phyloP scores from a whole-genome alignment of 2,329 filamentous ascomycete genomes.

The Colletotrichum limetticola region DNA sequence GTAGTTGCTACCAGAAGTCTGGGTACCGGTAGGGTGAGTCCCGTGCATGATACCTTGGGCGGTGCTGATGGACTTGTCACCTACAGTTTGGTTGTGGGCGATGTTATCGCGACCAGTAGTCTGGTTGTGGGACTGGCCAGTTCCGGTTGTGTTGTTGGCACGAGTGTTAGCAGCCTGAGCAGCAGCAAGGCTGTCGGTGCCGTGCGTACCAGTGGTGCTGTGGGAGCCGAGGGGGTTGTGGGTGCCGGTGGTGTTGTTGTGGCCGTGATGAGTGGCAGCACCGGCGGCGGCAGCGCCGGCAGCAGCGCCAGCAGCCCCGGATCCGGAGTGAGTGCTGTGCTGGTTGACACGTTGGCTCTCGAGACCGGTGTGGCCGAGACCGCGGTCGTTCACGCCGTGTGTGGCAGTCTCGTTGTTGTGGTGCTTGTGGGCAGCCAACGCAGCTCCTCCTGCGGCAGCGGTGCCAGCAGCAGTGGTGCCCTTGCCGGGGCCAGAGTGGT shows the following conservation, averaged over 20 bases:
- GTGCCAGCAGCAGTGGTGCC: background rate
- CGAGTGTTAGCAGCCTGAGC: constrained; percentile 8
- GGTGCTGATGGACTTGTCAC: constrained; percentile 12
- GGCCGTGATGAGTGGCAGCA: background rate
- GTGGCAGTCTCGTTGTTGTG: background rate
- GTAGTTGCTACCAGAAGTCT: background rate
- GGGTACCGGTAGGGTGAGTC: constrained; percentile 9
- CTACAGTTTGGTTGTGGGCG: constrained; percentile 5
- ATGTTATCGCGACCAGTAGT: background rate
- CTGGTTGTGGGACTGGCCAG: background rate
- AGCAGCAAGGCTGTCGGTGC: background rate
- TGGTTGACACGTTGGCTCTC: background rate
- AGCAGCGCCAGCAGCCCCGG: background rate
- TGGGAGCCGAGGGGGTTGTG: background rate
- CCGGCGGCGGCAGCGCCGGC: background rate
- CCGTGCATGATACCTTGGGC: constrained; percentile 15
- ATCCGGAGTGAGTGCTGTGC: background rate
- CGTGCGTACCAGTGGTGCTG: background rate
- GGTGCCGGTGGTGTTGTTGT: background rate
- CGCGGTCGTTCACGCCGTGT: background rate
- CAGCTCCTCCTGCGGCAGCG: background rate
- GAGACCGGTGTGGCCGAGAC: background rate
- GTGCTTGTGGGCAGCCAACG: background rate
- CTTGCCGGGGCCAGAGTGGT: background rate
- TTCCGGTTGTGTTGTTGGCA: background rate